Base-by-base conservation (phyloP, 495 filamentous ascomycete species). In the Penicillium paxilli region DNA sequence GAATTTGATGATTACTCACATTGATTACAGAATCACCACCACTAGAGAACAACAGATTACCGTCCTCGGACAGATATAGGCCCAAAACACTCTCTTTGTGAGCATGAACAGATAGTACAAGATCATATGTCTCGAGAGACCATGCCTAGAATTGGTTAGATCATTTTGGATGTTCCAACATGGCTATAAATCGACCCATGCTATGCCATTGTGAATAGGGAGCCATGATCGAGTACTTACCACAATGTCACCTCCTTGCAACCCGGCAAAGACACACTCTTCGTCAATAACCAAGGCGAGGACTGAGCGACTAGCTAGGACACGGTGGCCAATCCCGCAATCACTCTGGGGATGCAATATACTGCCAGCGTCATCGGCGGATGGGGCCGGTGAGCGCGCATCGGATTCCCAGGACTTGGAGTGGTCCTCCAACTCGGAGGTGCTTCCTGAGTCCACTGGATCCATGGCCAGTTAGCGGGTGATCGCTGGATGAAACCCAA, bases 1-100 rank as follows among this genome's bases (percentile, higher is more conserved):
- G n/a, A n/a, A n/a, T n/a, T n/a, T n/a, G n/a, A 20, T 14, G 28
- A 33, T 21, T 23, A 62, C 83, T 80, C 48, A 94, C 90, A 68
- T 94, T 96, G 49, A 98, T 85, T 54, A 96, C 88, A 5, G 93
- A 91, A 65, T 98, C 95, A 33, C 91, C 92, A 16, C 90, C 95
- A 64, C 87, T 92, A 26, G 95, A 98, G 67, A 98, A 94, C 14
- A 98, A 85, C 14, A 94, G 74, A 35, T 79, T 77, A 33, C 81
- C 70, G 67, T 94, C 89, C 30, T 84, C 75, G 8, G 88, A 90
- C 2, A 97, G 77, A 66, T 82, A 90, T 3, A 98, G 80, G 58
- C 84, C 88, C 33, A 98, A 84, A 35, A 98, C 91, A 63, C 91
- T 95, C 30, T 92, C 88, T 63, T 86, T 86, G 73, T 98, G 94